Evolutionary conservation across 768 basidiomycete genomes (phyloP), one percentile per base, ranked within the genome.

Genomic region (Cubamyces lactineus): DNA sequence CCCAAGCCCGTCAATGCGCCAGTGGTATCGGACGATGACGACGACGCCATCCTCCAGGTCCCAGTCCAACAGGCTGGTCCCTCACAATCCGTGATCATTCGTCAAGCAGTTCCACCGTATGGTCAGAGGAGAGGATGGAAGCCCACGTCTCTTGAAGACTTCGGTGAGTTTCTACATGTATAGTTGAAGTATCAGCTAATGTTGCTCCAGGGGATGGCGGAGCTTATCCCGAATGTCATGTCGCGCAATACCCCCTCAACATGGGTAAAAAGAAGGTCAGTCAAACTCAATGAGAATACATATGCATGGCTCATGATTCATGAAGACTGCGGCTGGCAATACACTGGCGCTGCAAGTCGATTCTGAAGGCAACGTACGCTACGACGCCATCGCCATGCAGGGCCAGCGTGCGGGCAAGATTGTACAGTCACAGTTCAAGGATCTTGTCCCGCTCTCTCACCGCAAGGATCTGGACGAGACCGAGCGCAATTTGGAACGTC

Each of bases 261-360:
- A 88, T 99, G 84, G 96, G 96, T 58, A 85, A 86, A 77, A 97
- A 97, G 84, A 96, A 96, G 86, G 94, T 89, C 54, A 65, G 86
- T 49, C 11, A 15, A 24, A 5, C n/a, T 11, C 24, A 28, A 15
- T 24, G 28, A 0, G 11, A 34, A 53, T 12, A 28, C 34, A 38
- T 39, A 17, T 28, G 62, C 26, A 24, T 40, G 39, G n/a, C 64
- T 40, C 30, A 21, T 57, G 47, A 23, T 62, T 5, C 16, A 13
- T 16, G 0, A 26, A 96, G 94, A 88, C 91, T 1, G 88, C 92
- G 5, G 87, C 92, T 23, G 96, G 96, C 6, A 96, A 96, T 70
- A 98, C 97, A 0, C 84, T 99, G 9, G 95, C 97, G 5, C 84
- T 99, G 3, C 96, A 96, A 82, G 96, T 98, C 28, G 96, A 99